Percentiles rank a stretch among this genome's conserved stretches.
Conservation (phyloP, 208 protist species). For the Wallacemonas collosoma region DNA sequence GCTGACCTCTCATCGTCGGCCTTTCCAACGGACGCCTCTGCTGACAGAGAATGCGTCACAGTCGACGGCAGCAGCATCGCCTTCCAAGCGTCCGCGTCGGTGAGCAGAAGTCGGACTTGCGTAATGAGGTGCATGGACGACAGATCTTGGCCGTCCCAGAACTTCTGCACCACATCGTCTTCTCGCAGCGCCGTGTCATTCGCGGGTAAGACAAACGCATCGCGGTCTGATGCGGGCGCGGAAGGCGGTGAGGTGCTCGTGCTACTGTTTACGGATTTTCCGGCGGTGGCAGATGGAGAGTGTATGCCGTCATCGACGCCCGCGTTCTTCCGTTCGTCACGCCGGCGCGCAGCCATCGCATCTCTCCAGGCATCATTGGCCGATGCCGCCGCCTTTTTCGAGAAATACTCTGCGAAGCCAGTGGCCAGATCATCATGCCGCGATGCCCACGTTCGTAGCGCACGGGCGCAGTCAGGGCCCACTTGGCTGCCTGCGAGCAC, state of each 20-base stretch:
- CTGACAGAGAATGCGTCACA: neutral
- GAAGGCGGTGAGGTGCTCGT: too few relatives aligned
- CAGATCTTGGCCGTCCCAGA: constrained; percentile 5
- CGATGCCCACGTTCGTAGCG: constrained; percentile 1
- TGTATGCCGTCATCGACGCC: neutral
- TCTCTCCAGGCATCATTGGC: neutral
- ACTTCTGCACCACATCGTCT: neutral
- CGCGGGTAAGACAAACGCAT: neutral
- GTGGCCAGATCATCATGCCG: constrained; percentile 8
- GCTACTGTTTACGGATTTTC: too few relatives aligned
- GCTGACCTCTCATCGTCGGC: neutral
- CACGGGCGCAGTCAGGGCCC: neutral
- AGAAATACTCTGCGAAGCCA: constrained; percentile 5
- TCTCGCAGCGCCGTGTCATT: neutral
- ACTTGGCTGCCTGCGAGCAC: constrained; percentile 2
- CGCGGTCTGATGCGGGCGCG: too few relatives aligned
- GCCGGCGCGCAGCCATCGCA: neutral
- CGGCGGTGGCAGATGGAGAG: neutral
- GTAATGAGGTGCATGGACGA: constrained; percentile 18
- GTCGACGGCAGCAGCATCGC: neutral
- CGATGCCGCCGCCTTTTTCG: neutral
- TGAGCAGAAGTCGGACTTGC: constrained; percentile 21
- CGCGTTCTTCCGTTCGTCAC: neutral
- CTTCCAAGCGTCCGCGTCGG: constrained; percentile 10
- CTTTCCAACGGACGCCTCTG: neutral